Evolutionary conservation across 352 stramenopile genomes (phyloP).

Genomic region (Heterotrichella gracilis): DNA sequence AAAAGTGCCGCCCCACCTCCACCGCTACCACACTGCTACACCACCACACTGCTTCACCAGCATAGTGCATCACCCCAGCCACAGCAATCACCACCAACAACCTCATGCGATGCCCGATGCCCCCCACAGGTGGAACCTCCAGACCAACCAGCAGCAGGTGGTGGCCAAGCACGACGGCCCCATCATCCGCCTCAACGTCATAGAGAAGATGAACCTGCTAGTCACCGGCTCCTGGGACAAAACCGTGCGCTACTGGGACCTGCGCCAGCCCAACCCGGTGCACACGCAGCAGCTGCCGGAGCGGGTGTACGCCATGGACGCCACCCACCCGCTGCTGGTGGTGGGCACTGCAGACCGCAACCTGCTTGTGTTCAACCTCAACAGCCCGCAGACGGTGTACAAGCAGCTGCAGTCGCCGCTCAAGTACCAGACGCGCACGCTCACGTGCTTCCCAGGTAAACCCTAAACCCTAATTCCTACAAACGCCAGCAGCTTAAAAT

Average conservation of each 20-base stretch:
- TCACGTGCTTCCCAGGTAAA: conserved; percentile 48
- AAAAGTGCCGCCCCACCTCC: no score
- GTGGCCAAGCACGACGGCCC: conserved; percentile 48
- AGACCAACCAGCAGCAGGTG: conserved; percentile 27
- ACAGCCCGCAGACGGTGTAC: conserved; percentile 36
- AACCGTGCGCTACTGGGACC: conserved; percentile 82
- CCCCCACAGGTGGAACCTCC: conserved; percentile 66
- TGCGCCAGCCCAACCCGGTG: conserved; percentile 41
- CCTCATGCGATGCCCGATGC: no score
- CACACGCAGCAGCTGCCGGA: conserved; percentile 53
- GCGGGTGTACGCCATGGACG: conserved; percentile 64
- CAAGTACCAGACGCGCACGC: conserved; percentile 45
- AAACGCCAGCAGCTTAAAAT: no score
- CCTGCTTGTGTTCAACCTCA: conserved; percentile 39
- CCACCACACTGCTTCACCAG: no score
- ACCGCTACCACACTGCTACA: no score
- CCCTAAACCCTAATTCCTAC: no score
- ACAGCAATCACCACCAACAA: no score
- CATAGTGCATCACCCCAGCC: no score
- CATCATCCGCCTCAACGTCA: conserved; percentile 43
- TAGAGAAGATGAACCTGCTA: conserved; percentile 44
- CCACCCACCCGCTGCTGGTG: conserved; percentile 51
- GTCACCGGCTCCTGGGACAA: conserved; percentile 66
- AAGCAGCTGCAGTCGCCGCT: conserved; percentile 42
- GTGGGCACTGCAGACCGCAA: conserved; percentile 53